Conservation (phyloP, 495 filamentous ascomycete species). For the Penicillium crystallinum region DNA sequence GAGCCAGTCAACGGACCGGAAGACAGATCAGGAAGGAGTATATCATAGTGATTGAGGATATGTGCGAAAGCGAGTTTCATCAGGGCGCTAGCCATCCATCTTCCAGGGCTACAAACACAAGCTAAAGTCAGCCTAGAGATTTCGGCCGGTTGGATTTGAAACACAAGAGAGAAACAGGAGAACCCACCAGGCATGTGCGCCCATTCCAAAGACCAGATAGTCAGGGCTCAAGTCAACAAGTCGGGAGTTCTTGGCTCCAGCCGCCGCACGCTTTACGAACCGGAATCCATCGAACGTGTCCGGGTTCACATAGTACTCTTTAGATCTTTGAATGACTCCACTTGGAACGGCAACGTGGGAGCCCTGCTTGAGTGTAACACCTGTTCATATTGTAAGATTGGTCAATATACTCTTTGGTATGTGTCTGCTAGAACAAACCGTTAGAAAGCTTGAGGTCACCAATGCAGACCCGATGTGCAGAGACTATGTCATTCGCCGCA, state of each 20-base stretch:
- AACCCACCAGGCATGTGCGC: slow-evolving; percentile 22
- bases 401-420: neutral
- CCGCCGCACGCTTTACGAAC: slow-evolving; percentile 19
- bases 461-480: slow-evolving; percentile 22
- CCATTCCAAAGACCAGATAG: slow-evolving; percentile 28
- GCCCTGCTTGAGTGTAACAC: slow-evolving; percentile 20
- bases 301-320: slow-evolving; percentile 13
- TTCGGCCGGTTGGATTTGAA: slow-evolving; percentile 13
- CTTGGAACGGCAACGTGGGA: slow-evolving; percentile 23
- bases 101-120: slow-evolving; percentile 39
- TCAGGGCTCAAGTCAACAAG: slow-evolving; percentile 22
- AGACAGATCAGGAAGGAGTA: slow-evolving; percentile 21
- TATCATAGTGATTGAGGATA: slow-evolving; percentile 44
- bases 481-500: slow-evolving; percentile 12
- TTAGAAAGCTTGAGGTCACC: slow-evolving; percentile 15
- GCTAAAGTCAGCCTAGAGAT: slow-evolving; percentile 12
- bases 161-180: neutral
- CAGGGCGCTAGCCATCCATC: slow-evolving; percentile 51
- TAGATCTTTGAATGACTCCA: slow-evolving; percentile 19
- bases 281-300: slow-evolving; percentile 27
- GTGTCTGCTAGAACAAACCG: slow-evolving; percentile 7
- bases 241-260: slow-evolving; percentile 10
- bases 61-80: slow-evolving; percentile 51
- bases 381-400: slow-evolving; percentile 2
- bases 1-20: slow-evolving; percentile 9